Base-by-base conservation (phyloP, 306 rosid species). In the Acacia acuminata region DNA sequence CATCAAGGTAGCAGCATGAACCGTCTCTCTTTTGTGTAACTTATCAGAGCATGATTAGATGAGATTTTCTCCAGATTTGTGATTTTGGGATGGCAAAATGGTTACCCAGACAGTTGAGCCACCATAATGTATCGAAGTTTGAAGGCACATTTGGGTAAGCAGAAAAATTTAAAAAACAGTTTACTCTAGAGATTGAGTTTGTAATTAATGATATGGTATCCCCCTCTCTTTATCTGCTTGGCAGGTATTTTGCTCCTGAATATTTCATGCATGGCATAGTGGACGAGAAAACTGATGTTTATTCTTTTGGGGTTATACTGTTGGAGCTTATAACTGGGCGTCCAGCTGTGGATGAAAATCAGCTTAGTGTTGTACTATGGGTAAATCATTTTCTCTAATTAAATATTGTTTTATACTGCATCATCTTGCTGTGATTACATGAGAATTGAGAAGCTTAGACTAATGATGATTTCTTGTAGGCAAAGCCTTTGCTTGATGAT, bases 31-130 rank as follows among this genome's bases (percentile, higher is more conserved):
- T 76, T 82, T 50, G 12, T 83, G 65, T 47, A 5, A 60, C 45
- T 70, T 10, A 40, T 42, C 19, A 53, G 13, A 82, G 61, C 74
- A 60, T 86, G 38, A 81, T n/a, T 68, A 70, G 60, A 70, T 13
- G 69, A 82, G 63, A 51, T 73, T 84, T 75, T 64, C 44, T 79
- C 64, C 88, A 96, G 99, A 96, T 96, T 75, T 96, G 98, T 84
- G 99, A 96, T 85, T 96, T 96, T 77, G 99, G 99, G 80, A 94
- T 96, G 71, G 96, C 99, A 53, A 96, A 91, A 80, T 96, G 99
- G 99, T 88, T 96, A 27, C 99, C 99, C 32, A 85, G 90, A 75
- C 91, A 94, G 22, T 86, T 90, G 90, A 88, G 94, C 89, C 99
- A 96, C 88, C 89, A 88, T 82, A 94, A 85, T 63, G 94, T 91